A percentile compares a stretch with the other conserved stretches of the same genome.
phyloP scores from a whole-genome alignment of 441 rosid genomes.

The Corymbia citriodora region DNA sequence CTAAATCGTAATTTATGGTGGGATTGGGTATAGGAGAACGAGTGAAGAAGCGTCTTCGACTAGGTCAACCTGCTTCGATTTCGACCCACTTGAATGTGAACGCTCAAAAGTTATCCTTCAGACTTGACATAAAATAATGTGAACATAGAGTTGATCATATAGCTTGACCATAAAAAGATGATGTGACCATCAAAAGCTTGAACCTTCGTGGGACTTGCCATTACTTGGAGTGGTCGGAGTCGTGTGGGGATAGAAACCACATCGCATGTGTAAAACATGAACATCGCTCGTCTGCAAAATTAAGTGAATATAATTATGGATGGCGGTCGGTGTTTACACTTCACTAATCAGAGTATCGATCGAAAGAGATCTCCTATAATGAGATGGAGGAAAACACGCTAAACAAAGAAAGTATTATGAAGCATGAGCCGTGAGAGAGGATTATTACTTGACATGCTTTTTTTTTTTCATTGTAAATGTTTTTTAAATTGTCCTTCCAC shows the following conservation, averaged over 20 bases:
- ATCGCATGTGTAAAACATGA: background rate
- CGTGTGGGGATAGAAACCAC: background rate
- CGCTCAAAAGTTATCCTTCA: background rate
- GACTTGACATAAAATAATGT: background rate
- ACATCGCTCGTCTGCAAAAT: background rate
- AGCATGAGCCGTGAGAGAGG: fast-evolving
- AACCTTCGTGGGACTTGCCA: background rate
- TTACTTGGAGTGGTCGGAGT: background rate
- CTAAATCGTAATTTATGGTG: background rate
- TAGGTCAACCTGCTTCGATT: background rate
- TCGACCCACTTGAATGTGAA: background rate
- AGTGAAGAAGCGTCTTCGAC: background rate
- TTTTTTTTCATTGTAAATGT: background rate
- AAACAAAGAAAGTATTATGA: background rate
- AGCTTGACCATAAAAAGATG: background rate
- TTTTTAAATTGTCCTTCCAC: background rate
- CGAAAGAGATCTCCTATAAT: background rate
- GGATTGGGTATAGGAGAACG: background rate
- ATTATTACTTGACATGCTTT: background rate
- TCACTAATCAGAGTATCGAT: background rate
- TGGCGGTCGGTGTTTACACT: background rate
- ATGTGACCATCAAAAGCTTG: background rate
- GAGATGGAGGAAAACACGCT: background rate
- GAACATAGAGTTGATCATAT: too few species aligned
- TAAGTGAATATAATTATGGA: background rate